Evolutionary conservation across 208 protist genomes (phyloP).

Genomic region (Trypanosoma caninum): DNA sequence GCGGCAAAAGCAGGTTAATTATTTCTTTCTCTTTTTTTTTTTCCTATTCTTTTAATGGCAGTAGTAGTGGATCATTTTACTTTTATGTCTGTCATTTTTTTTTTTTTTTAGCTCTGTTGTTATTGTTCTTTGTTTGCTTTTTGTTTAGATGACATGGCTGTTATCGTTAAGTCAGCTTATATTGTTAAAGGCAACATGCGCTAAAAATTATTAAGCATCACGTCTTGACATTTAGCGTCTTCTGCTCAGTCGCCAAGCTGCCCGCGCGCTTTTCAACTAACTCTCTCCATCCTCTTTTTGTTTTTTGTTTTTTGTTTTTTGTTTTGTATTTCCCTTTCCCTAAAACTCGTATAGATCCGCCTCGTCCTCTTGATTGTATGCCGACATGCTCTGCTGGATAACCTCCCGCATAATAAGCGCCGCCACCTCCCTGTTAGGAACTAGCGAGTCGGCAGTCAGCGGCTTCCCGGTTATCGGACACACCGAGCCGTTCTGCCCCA

Average conservation of each 20-base stretch:
- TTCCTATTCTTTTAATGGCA: not conserved
- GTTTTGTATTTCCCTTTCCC: conserved; percentile 3
- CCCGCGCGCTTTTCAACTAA: not conserved
- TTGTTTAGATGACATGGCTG: too few relatives aligned
- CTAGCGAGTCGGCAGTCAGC: conserved; percentile 54
- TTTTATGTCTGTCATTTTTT: not conserved
- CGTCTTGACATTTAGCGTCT: too few relatives aligned
- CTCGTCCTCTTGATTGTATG: conserved; percentile 52
- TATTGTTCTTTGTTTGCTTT: too few relatives aligned
- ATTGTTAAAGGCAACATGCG: too few relatives aligned
- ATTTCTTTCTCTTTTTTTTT: conserved; percentile 1
- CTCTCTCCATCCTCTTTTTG: not conserved
- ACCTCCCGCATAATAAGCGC: conserved; percentile 80
- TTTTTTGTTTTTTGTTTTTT: conserved; percentile 7
- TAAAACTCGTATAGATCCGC: conserved; percentile 92
- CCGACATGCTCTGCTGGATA: conserved; percentile 69
- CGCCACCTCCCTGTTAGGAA: conserved; percentile 60
- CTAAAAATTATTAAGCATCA: too few relatives aligned
- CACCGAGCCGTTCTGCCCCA: conserved; percentile 84
- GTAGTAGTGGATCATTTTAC: not conserved
- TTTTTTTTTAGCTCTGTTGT: too few relatives aligned
- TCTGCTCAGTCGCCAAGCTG: too few relatives aligned
- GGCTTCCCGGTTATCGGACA: conserved; percentile 90
- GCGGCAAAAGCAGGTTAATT: not conserved
- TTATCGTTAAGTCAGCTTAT: too few relatives aligned